Conservation (phyloP, 2,329 filamentous ascomycete species). For the Curvularia sp. region DNA sequence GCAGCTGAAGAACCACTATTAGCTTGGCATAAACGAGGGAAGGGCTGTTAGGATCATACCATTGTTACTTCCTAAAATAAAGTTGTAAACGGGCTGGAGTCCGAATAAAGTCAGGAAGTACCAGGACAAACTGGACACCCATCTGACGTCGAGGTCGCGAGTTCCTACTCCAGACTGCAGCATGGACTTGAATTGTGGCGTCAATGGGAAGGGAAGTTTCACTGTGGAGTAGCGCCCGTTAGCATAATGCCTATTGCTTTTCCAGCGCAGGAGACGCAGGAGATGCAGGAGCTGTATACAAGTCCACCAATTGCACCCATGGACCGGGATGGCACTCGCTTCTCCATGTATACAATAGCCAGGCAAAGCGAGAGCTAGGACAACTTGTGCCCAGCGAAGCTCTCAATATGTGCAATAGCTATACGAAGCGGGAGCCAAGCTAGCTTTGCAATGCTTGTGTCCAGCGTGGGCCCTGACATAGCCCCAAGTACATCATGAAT, state of each 20-base stretch:
- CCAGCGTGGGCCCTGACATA: not conserved
- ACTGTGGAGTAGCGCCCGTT: slow-evolving; percentile 59
- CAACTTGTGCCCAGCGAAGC: not conserved
- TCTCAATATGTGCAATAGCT: not conserved
- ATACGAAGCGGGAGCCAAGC: slow-evolving; percentile 3
- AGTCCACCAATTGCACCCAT: not conserved
- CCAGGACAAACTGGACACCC: slow-evolving; percentile 99
- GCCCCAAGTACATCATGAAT: not conserved
- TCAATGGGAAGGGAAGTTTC: slow-evolving; percentile 96
- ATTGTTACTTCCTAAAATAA: slow-evolving; percentile 94
- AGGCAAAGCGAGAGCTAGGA: slow-evolving; percentile 5
- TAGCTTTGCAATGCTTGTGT: not conserved
- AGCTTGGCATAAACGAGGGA: slow-evolving; percentile 30
- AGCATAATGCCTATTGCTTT: slow-evolving; percentile 12
- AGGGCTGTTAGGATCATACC: slow-evolving; percentile 62
- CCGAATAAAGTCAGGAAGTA: slow-evolving; percentile 98
- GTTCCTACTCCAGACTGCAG: slow-evolving; percentile 96
- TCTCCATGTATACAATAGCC: slow-evolving; percentile 6
- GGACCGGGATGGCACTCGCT: slow-evolving; percentile 7
- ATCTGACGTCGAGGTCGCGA: slow-evolving; percentile 92
- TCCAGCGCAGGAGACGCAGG: slow-evolving; percentile 3
- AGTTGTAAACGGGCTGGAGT: slow-evolving; percentile 95
- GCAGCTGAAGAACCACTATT: slow-evolving; percentile 67
- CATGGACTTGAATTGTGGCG: slow-evolving; percentile 99
- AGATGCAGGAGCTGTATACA: slow-evolving; percentile 8